Evolutionary conservation across 345 rosid species (phyloP), one percentile per base, ranked within the genome.

Genomic region (Aurinia saxatilis): DNA sequence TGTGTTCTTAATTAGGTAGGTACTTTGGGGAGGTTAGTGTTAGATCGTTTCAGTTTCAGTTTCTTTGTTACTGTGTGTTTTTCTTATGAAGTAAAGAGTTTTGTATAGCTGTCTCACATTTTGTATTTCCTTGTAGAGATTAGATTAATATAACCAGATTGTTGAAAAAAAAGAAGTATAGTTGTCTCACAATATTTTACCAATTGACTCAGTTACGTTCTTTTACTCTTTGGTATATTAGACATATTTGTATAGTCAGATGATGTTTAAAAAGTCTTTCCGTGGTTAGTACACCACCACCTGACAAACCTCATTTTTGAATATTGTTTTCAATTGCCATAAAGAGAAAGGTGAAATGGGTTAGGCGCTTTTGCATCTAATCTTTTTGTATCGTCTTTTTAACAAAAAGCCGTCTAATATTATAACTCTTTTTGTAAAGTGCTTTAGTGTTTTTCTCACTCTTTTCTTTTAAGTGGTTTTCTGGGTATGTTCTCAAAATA

Each of bases 341-440:
- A 47, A 67, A 12, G 57, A 46, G 49, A 38, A 16, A 15, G n/a
- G 19, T 7, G 29, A 40, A 57, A 50, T 39, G 59, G 52, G 52
- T 67, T 67, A 50, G 60, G 60, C 60, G 60, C 52, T 68, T 41
- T 41, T 50, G 72, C 66, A 68, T 67, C 39, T 12, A 19, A 21
- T 6, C 45, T 11, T 9, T 66, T 47, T 48, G 30, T 39, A 62
- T 23, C 42, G 16, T 36, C 50, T 11, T 36, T 42, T n/a, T n/a
- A n/a, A n/a, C n/a, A n/a, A n/a, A n/a, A n/a, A n/a, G n/a, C n/a
- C n/a, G n/a, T n/a, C n/a, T n/a, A n/a, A n/a, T 23, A 5, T 5
- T 40, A 0, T 27, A 27, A 27, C 30, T 19, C n/a, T 5, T 15
- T 50, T 50, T 31, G 9, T 66, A 66, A 57, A 57, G 50, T 57